Conservation (phyloP, 305 asterid species). For the Petunia hybrid region DNA sequence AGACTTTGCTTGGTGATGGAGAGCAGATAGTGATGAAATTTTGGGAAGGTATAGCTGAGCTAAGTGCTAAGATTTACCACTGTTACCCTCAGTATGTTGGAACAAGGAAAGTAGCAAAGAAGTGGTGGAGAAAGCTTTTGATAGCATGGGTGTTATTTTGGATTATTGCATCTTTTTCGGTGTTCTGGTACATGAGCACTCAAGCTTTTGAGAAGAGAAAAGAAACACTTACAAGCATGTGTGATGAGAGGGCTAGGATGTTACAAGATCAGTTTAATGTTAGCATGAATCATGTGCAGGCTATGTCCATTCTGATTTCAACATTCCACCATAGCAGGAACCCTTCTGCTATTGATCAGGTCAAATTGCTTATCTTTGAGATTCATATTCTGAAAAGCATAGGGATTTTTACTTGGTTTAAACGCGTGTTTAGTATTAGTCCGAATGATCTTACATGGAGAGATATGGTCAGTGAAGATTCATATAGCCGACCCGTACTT, state of each 20-base stretch:
- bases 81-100: slow-evolving; percentile 60
- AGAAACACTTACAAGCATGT: slow-evolving; percentile 86
- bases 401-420: background rate
- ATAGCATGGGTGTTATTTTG: slow-evolving; percentile 58
- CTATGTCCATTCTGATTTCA: slow-evolving; percentile 92
- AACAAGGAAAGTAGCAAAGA: slow-evolving; percentile 57
- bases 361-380: slow-evolving; percentile 32
- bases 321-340: slow-evolving; percentile 88
- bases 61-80: slow-evolving; percentile 61
- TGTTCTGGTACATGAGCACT: slow-evolving; percentile 65
- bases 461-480: too few relatives aligned
- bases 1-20: slow-evolving; percentile 64
- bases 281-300: slow-evolving; percentile 96
- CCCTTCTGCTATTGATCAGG: slow-evolving; percentile 97
- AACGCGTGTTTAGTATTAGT: background rate
- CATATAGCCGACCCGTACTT: too few relatives aligned
- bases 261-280: slow-evolving; percentile 98
- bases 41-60: slow-evolving; percentile 61
- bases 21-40: slow-evolving; percentile 65
- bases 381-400: background rate
- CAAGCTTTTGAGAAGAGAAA: slow-evolving; percentile 78
- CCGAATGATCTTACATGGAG: too few relatives aligned
- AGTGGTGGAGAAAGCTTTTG: slow-evolving; percentile 70
- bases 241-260: slow-evolving; percentile 98
- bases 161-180: slow-evolving; percentile 45